Conservation (phyloP, 2,329 filamentous ascomycete genomes). For the Cordyceps javanica region DNA sequence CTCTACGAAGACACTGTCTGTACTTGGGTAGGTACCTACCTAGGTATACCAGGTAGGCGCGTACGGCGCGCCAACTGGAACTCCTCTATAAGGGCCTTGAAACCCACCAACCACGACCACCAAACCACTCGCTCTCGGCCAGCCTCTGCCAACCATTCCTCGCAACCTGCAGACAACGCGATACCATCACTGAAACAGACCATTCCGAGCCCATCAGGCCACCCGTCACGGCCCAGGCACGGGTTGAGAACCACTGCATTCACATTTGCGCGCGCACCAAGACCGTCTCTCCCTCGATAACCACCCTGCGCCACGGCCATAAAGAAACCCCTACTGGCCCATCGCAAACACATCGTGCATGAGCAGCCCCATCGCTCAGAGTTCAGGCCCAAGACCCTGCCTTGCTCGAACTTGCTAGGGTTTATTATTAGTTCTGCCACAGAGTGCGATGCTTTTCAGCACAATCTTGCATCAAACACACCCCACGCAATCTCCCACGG, state of each 20-base stretch:
- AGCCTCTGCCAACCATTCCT: neutral
- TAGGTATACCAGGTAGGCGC: neutral
- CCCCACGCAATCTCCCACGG: constrained; percentile 8
- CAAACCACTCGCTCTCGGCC: too few relatives aligned
- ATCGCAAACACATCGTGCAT: constrained; percentile 8
- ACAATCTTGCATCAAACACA: constrained; percentile 7
- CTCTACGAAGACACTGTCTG: neutral
- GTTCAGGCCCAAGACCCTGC: neutral
- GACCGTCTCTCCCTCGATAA: neutral
- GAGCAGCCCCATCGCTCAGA: neutral
- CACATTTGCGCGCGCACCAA: neutral
- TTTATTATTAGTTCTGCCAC: neutral
- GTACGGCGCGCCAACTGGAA: neutral
- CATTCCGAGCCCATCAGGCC: neutral
- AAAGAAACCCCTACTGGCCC: neutral
- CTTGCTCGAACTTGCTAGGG: neutral
- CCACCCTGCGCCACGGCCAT: neutral
- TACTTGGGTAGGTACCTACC: neutral
- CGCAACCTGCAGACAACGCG: neutral
- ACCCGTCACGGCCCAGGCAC: neutral
- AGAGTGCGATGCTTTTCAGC: neutral
- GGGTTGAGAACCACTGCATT: neutral
- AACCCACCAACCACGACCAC: neutral
- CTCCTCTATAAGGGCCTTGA: neutral
- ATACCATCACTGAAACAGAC: neutral